A percentile compares a stretch with the other conserved stretches of the same genome.
Evolutionary conservation across 2,329 filamentous ascomycete genomes (phyloP).

Genomic region (Pseudovirgaria hyperparasitica): DNA sequence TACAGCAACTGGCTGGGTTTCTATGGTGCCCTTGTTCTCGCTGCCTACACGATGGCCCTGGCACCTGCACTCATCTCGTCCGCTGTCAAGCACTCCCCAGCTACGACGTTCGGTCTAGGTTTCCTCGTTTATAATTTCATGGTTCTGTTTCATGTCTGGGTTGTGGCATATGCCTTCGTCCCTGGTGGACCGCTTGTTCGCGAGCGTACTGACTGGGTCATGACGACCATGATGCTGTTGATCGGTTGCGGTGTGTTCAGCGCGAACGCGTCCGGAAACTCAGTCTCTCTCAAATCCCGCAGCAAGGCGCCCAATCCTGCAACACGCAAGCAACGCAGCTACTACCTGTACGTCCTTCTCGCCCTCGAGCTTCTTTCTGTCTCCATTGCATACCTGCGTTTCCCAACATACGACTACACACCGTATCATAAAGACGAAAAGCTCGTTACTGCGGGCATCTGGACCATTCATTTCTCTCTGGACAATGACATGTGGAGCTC

Average conservation of each 20-base stretch:
- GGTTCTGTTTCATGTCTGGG: slow-evolving; percentile 96
- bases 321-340: slow-evolving; percentile 44
- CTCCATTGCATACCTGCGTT: slow-evolving; percentile 72
- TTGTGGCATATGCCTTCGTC: slow-evolving; percentile 95
- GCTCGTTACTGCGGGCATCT: slow-evolving; percentile 85
- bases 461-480: slow-evolving; percentile 96
- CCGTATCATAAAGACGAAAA: slow-evolving; percentile 84
- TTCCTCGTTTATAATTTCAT: slow-evolving; percentile 89
- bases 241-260: slow-evolving; percentile 80
- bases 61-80: slow-evolving; percentile 63
- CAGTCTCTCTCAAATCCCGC: slow-evolving; percentile 23
- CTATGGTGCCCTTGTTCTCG: slow-evolving; percentile 63
- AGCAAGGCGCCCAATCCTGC: slow-evolving; percentile 35
- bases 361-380: slow-evolving; percentile 69
- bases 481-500: slow-evolving; percentile 99
- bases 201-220: slow-evolving; percentile 92
- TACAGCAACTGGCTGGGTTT: slow-evolving; percentile 80
- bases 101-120: slow-evolving; percentile 70
- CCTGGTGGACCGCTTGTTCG: slow-evolving; percentile 85
- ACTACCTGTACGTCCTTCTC: slow-evolving; percentile 61
- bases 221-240: slow-evolving; percentile 71
- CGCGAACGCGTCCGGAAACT: slow-evolving; percentile 38
- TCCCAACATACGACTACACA: slow-evolving; percentile 82
- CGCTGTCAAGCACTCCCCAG: slow-evolving; percentile 65
- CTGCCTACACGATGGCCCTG: slow-evolving; percentile 71